A percentile compares a stretch with the other conserved stretches of the same genome.
Conservation (phyloP, 331 rosid species). For the Malus hybrid region DNA sequence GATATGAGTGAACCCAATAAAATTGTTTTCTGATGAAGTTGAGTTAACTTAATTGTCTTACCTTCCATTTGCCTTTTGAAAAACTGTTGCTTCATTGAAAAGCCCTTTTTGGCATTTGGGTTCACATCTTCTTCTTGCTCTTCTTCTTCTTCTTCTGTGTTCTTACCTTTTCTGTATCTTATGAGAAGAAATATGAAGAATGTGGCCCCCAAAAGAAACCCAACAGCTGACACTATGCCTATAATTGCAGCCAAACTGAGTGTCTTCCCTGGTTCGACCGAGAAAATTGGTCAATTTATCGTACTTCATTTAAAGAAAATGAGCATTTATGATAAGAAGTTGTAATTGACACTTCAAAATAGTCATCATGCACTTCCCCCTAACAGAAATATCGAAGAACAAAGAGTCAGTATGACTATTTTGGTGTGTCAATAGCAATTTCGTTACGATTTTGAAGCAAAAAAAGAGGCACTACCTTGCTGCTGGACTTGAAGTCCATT, state of each 20-base stretch:
- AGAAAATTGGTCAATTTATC: background rate
- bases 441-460: background rate
- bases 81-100: conserved; percentile 1
- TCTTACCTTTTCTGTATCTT: background rate
- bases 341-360: background rate
- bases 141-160: background rate
- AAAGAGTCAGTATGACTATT: too few relatives aligned
- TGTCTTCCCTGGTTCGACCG: background rate
- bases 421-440: background rate
- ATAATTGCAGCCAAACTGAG: background rate
- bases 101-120: background rate
- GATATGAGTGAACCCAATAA: background rate
- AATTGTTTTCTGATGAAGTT: background rate
- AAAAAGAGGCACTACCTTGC: background rate
- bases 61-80: conserved; percentile 11
- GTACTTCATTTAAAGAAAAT: background rate
- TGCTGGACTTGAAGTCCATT: background rate
- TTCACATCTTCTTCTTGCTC: background rate
- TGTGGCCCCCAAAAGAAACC: background rate
- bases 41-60: background rate
- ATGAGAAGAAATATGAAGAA: background rate
- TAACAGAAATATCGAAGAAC: background rate
- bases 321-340: background rate
- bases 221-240: background rate
- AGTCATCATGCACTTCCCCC: too few relatives aligned